Conservation (phyloP, 257 asterid genomes). For the Solanum chiquidenum region DNA sequence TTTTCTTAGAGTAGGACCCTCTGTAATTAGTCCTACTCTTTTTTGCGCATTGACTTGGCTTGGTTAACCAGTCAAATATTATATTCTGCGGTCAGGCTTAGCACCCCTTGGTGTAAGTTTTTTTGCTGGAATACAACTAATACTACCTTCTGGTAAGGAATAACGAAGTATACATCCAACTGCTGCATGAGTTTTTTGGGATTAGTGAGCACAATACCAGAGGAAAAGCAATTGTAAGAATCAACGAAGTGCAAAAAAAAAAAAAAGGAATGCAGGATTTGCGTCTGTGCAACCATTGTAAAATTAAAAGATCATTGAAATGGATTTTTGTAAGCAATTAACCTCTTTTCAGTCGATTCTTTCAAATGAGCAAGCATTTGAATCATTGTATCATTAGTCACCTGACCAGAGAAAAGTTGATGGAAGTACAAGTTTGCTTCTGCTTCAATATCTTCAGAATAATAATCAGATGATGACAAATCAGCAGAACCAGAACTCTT, state of each 20-base stretch:
- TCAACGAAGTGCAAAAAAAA: background rate
- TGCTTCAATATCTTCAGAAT: conserved; percentile 61
- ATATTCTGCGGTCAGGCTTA: background rate
- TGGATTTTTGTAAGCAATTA: background rate
- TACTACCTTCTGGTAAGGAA: background rate
- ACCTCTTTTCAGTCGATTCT: conserved; percentile 76
- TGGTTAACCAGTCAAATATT: background rate
- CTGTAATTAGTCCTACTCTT: background rate
- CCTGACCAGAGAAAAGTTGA: conserved; percentile 72
- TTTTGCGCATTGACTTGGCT: background rate
- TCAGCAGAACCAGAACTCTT: conserved; percentile 43
- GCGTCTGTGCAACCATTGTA: background rate
- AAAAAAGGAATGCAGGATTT: background rate
- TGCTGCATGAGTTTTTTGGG: background rate
- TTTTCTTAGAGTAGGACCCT: background rate
- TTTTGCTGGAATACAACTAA: background rate
- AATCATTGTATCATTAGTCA: conserved; percentile 55
- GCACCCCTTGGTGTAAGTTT: background rate
- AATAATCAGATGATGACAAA: conserved; percentile 38
- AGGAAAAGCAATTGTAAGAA: background rate
- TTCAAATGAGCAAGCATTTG: conserved; percentile 71
- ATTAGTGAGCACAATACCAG: background rate
- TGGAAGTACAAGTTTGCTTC: conserved; percentile 79
- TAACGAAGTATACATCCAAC: background rate
- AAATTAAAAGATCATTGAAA: background rate